Conservation (phyloP, 495 filamentous ascomycete genomes). For the Umbilicaria muhlenbergii region DNA sequence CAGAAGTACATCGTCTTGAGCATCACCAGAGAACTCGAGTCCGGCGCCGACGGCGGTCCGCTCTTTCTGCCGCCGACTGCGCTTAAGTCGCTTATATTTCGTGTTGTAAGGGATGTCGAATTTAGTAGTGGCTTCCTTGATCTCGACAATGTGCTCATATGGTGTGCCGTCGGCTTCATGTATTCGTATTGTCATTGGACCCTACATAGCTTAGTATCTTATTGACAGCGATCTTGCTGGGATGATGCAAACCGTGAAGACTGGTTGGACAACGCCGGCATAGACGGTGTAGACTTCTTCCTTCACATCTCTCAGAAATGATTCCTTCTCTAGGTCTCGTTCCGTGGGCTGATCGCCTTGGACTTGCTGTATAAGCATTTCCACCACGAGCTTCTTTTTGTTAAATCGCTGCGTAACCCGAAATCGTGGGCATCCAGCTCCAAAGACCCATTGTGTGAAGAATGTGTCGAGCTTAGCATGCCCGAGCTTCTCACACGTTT, state of each 20-base stretch:
- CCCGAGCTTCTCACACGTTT: conserved; percentile 70
- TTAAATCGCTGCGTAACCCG: conserved; percentile 80
- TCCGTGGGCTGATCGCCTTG: conserved; percentile 41
- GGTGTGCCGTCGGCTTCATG: conserved; percentile 97
- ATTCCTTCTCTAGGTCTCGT: conserved; percentile 41
- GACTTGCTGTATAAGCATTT: conserved; percentile 76
- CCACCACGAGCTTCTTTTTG: conserved; percentile 91
- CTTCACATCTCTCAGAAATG: conserved; percentile 70
- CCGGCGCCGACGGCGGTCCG: conserved; percentile 39
- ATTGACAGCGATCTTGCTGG: neutral
- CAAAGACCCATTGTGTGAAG: conserved; percentile 84
- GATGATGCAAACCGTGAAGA: conserved; percentile 46
- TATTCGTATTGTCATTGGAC: conserved; percentile 93
- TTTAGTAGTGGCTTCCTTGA: conserved; percentile 65
- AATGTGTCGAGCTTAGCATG: conserved; percentile 73
- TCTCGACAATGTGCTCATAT: conserved; percentile 95
- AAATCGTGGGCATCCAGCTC: conserved; percentile 77
- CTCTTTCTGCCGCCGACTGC: conserved; percentile 77
- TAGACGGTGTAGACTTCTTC: conserved; percentile 59
- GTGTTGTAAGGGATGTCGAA: conserved; percentile 98
- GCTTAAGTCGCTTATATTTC: conserved; percentile 95
- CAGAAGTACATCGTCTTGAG: conserved; percentile 68
- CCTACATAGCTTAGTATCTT: conserved; percentile 18
- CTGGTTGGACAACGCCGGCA: conserved; percentile 49
- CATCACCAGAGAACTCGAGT: conserved; percentile 45